Evolutionary conservation across 2,329 filamentous ascomycete species (phyloP), one percentile per base, ranked within the genome.

Genomic region (Lecanosticta acicola): DNA sequence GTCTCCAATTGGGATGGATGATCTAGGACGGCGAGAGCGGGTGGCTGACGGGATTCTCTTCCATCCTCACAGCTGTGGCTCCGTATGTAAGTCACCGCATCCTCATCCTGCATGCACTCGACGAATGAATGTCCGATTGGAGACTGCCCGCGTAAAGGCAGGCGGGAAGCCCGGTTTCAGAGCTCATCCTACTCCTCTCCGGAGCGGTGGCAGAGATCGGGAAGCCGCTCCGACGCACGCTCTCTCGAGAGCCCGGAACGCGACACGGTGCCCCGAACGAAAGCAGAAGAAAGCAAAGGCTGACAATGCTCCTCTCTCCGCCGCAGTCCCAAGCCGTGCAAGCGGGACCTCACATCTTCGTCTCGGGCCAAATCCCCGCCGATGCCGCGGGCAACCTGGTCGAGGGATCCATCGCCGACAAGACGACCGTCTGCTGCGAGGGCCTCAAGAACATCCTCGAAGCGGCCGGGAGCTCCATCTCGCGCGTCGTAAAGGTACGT

Each of bases 391-490:
- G 78, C 52, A 74, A 77, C 56, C 71, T 85, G 43, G 71, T 85
- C 54, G 70, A 77, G 32, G 83, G 82, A 43, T 77, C 71, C 62
- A 79, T 87, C 58, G 75, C 77, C 51, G 77, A 89, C 58, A 79
- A 84, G 67, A 87, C 84, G 58, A 78, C 78, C 55, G 77, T 78
- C 59, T 85, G 80, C 74, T 83, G 83, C 70, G 76, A 85, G 69
- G 94, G 94, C 71, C 79, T 96, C 63, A 78, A 84, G 67, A 85
- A 86, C 35, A 87, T 97, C 46, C 80, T 97, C 41, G 78, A 81
- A 50, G 87, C 83, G 59, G 88, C 89, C 18, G 88, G 87, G 43
- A 90, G 85, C 17, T 80, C 78, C 42, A 77, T 97, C 48, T 70
- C 79, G 54, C 86, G 83, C 68, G 84, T 95, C 38, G 86, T 96